These are phyloP conservation scores for Hyphopichia khmerensis DNA, from an alignment of 1,139 yeast genomes.

Conservation along the genomic window DNA sequence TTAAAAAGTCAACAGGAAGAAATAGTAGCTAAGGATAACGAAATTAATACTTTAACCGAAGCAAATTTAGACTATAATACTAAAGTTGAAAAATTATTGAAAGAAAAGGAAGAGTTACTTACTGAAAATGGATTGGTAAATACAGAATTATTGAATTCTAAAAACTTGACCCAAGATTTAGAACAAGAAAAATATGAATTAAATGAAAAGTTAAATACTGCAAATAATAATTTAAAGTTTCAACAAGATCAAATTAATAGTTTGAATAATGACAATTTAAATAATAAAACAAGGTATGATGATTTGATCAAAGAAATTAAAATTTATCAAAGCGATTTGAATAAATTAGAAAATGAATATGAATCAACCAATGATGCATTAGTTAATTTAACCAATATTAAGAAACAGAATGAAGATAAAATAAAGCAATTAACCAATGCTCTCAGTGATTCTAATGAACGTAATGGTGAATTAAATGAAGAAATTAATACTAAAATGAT, in stretches of 20 bases:
- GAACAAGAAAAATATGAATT: constrained; percentile 19
- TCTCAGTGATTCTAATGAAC: constrained; percentile 4
- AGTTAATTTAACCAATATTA: background rate
- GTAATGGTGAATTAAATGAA: constrained; percentile 15
- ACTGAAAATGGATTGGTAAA: constrained; percentile 11
- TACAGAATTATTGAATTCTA: constrained; percentile 19
- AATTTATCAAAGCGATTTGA: background rate
- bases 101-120: constrained; percentile 16
- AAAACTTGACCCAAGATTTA: constrained; percentile 19
- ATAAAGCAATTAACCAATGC: constrained; percentile 2
- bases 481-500: constrained; percentile 16
- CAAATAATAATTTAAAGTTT: background rate
- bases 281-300: constrained; percentile 3
- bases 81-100: constrained; percentile 13
- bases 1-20: constrained; percentile 5
- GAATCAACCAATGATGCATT: constrained; percentile 1
- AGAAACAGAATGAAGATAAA: background rate
- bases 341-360: constrained; percentile 1
- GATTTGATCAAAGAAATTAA: constrained; percentile 4
- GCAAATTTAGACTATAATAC: constrained; percentile 12
- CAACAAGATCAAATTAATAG: constrained; percentile 2
- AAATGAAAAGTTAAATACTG: constrained; percentile 2
- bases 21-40: constrained; percentile 6
- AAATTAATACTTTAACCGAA: constrained; percentile 11
- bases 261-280: constrained; percentile 3